A percentile compares a stretch with the other conserved stretches of the same genome.
phyloP scores from a whole-genome alignment of 2,329 filamentous ascomycete genomes.

The Aspergillus tamarii region DNA sequence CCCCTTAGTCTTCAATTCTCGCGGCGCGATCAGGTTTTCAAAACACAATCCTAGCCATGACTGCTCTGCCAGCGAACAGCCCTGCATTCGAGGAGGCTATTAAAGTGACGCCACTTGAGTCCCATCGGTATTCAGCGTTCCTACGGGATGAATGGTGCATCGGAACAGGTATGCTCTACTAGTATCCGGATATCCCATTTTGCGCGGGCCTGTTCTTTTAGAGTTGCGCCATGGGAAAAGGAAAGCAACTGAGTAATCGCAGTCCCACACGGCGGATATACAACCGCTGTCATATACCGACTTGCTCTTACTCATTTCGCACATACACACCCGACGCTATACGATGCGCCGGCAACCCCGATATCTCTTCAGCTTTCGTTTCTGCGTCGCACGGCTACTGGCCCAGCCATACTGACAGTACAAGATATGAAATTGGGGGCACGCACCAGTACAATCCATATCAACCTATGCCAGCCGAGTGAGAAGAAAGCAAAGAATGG shows the following conservation, averaged over 20 bases:
- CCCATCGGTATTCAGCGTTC: constrained; percentile 61
- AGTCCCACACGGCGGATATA: constrained; percentile 74
- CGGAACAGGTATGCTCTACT: constrained; percentile 60
- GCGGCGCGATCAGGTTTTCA: neutral
- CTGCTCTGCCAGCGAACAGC: constrained; percentile 22
- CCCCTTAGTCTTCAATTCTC: neutral
- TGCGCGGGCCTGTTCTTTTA: neutral
- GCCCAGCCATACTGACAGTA: constrained; percentile 61
- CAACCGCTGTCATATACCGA: constrained; percentile 64
- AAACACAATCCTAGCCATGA: constrained; percentile 9
- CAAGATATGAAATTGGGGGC: constrained; percentile 67
- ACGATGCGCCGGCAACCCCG: constrained; percentile 55
- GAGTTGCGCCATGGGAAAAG: neutral
- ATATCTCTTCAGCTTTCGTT: constrained; percentile 68
- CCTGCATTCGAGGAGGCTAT: constrained; percentile 43
- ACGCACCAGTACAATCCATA: constrained; percentile 65
- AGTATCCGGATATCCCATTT: neutral
- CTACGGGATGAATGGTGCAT: constrained; percentile 67
- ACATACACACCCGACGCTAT: constrained; percentile 59
- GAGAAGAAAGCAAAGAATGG: constrained; percentile 35
- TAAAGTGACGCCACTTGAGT: constrained; percentile 40
- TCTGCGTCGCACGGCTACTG: constrained; percentile 64
- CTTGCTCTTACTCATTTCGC: constrained; percentile 64
- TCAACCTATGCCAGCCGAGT: constrained; percentile 54
- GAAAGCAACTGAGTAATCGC: constrained; percentile 3